These are phyloP conservation scores for Picea mariana DNA, from an alignment of 83 land plant genomes.

Conservation along the genomic window DNA sequence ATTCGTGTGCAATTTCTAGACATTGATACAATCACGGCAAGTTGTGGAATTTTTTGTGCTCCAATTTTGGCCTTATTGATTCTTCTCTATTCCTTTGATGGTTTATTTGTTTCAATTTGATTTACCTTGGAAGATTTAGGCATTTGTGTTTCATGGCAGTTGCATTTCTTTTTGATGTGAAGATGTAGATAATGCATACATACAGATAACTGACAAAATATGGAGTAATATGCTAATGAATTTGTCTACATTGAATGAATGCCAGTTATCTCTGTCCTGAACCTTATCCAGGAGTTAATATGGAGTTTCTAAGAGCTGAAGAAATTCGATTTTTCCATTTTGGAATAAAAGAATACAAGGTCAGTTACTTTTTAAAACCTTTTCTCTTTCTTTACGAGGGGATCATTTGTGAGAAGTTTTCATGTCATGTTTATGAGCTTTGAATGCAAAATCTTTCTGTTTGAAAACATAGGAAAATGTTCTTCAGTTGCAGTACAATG, in stretches of 20 bases:
- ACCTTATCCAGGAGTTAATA: slow-evolving; percentile 12
- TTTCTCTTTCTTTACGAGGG: not conserved
- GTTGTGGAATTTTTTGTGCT: not conserved
- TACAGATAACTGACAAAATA: not conserved
- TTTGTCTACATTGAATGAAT: not conserved
- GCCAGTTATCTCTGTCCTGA: slow-evolving; percentile 12
- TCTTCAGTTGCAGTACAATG: too few species aligned
- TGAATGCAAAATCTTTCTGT: too few species aligned
- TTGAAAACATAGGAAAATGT: too few species aligned
- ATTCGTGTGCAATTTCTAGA: not conserved
- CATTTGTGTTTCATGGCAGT: not conserved
- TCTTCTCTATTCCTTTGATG: not conserved
- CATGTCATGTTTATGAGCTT: too few species aligned
- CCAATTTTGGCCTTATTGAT: too few species aligned
- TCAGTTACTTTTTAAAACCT: not conserved
- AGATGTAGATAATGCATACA: slow-evolving; percentile 6
- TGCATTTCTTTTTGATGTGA: not conserved
- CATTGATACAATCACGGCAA: not conserved
- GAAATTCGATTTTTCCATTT: slow-evolving; percentile 12
- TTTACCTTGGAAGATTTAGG: not conserved
- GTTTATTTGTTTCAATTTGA: not conserved
- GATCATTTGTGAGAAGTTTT: too few species aligned
- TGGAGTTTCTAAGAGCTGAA: slow-evolving; percentile 19
- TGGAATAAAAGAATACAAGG: slow-evolving; percentile 6
- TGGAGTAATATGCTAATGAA: not conserved